Percentiles rank a stretch among this genome's conserved stretches.
Conservation (phyloP, 75 land plant species). For the Selaginella moellendorffii region DNA sequence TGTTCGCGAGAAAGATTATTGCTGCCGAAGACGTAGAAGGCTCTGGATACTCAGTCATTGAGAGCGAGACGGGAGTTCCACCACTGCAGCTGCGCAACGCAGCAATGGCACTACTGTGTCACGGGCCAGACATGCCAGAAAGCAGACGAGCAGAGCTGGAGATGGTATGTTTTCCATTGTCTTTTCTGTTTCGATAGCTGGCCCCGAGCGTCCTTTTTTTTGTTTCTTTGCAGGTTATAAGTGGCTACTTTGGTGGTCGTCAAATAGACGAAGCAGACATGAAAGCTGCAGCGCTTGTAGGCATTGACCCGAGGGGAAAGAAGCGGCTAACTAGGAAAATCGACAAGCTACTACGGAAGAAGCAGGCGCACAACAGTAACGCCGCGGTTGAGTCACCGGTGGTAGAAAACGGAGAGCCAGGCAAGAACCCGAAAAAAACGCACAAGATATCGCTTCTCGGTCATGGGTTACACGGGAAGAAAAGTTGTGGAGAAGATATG, state of each 20-base stretch:
- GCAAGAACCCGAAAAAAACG: neutral
- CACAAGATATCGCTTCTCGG: neutral
- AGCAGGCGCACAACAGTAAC: neutral
- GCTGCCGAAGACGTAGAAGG: neutral
- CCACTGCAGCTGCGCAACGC: neutral
- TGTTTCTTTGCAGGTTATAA: neutral
- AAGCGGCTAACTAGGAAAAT: neutral
- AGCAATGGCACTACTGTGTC: constrained; percentile 4
- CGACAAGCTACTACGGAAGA: neutral
- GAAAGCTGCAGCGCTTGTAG: constrained; percentile 1
- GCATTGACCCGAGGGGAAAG: neutral
- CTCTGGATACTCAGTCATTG: neutral
- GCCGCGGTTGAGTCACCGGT: neutral
- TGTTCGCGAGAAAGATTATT: neutral
- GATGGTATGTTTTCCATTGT: neutral
- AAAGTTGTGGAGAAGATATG: neutral
- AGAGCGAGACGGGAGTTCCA: neutral
- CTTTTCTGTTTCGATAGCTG: neutral
- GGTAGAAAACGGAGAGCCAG: constrained; percentile 1
- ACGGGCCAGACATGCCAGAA: neutral
- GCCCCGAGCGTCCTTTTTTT: neutral
- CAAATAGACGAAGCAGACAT: neutral
- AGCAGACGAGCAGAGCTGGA: neutral
- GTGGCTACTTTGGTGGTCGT: neutral
- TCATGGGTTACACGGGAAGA: constrained; percentile 3